These are phyloP conservation scores for Nitzschia sp. DNA, from an alignment of 108 stramenopile species.

Conservation along the genomic window DNA sequence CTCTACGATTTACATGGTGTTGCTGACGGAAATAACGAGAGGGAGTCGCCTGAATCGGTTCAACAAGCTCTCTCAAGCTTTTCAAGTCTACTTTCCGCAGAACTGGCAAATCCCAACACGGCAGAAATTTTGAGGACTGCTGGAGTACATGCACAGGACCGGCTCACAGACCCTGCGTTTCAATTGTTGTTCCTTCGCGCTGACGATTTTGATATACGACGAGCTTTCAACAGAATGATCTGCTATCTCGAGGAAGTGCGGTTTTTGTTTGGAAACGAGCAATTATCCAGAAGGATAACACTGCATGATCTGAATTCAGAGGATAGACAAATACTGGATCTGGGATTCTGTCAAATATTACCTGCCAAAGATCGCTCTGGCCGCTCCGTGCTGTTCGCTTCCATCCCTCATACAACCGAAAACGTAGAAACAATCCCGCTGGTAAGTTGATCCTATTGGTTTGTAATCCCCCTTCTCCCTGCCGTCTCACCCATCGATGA, in stretches of 20 bases:
- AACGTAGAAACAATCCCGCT: too few species aligned
- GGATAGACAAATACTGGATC: background rate
- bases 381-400: background rate
- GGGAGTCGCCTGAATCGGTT: conserved; percentile 18
- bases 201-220: conserved; percentile 4
- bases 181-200: conserved; percentile 23
- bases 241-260: conserved; percentile 10
- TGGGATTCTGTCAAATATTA: background rate
- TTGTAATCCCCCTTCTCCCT: too few species aligned
- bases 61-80: background rate
- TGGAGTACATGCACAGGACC: background rate
- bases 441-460: too few species aligned
- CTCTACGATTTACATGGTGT: conserved; percentile 34
- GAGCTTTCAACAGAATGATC: conserved; percentile 12
- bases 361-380: conserved; percentile 20
- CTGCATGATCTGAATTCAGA: conserved; percentile 12
- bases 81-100: background rate
- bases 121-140: background rate
- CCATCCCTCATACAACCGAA: background rate
- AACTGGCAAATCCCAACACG: background rate
- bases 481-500: too few species aligned
- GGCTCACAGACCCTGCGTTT: conserved; percentile 2
- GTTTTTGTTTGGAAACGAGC: conserved; percentile 14
- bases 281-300: conserved; percentile 6
- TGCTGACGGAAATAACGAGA: background rate